Evolutionary conservation across 441 rosid species (phyloP).

Genomic region (Erodium chrysanthum): DNA sequence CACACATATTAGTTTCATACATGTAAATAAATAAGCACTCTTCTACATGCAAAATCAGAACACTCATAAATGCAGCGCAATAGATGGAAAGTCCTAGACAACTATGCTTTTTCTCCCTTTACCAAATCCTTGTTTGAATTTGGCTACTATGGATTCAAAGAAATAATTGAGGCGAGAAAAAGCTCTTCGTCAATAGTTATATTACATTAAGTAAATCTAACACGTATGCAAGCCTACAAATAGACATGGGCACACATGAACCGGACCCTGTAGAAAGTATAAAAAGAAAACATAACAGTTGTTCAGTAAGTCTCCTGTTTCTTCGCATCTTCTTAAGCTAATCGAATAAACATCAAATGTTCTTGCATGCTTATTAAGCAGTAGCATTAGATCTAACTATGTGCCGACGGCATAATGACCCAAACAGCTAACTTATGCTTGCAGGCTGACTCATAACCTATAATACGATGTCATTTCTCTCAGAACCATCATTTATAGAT

Average conservation of each 20-base stretch:
- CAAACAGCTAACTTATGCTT: background rate
- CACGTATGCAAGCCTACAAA: background rate
- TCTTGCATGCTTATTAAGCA: background rate
- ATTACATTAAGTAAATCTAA: background rate
- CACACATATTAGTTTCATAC: background rate
- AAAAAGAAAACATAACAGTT: background rate
- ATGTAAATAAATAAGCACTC: background rate
- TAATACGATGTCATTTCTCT: background rate
- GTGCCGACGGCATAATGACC: background rate
- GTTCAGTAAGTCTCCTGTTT: background rate
- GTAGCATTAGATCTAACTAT: background rate
- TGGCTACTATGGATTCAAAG: background rate
- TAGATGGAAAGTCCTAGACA: background rate
- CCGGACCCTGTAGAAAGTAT: background rate
- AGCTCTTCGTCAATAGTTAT: background rate
- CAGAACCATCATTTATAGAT: background rate
- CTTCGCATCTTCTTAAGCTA: background rate
- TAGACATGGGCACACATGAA: background rate
- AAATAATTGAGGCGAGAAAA: background rate
- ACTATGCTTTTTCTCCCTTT: background rate
- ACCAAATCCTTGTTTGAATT: conserved; percentile 1
- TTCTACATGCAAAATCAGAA: background rate
- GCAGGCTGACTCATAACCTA: background rate
- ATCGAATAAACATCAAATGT: background rate
- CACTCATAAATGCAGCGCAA: background rate